Evolutionary conservation across 176 grass and related monocot species (phyloP).

Genomic region (Themeda triandra): DNA sequence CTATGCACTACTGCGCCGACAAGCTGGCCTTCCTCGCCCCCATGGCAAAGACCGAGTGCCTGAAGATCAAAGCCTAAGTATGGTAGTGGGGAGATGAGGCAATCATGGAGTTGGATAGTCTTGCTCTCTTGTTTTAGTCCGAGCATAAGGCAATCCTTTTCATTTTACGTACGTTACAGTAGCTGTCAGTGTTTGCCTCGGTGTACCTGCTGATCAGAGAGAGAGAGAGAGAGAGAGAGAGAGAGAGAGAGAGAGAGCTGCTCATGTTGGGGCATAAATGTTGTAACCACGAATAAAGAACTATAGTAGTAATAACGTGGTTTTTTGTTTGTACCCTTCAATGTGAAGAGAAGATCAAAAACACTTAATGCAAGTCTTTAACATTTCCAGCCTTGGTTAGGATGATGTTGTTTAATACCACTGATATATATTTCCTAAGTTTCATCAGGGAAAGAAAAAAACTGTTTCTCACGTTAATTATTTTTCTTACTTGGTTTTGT

Average conservation of each 20-base stretch:
- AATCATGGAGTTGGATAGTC: neutral
- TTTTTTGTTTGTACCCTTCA: neutral
- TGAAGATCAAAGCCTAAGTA: constrained; percentile 32
- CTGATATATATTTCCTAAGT: neutral
- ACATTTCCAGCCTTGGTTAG: neutral
- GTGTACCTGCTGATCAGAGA: neutral
- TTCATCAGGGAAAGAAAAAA: neutral
- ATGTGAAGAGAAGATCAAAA: neutral
- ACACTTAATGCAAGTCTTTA: neutral
- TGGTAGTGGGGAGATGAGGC: neutral
- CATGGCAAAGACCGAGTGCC: neutral
- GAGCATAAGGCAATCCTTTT: constrained; percentile 31
- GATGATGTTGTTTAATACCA: neutral
- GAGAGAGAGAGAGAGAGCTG: neutral
- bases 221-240: neutral
- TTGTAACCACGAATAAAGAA: constrained; percentile 31
- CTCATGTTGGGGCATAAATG: constrained; percentile 1
- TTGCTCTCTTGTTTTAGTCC: constrained; percentile 25
- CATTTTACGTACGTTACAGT: neutral
- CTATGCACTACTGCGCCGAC: neutral
- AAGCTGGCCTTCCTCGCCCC: neutral
- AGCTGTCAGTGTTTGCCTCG: neutral
- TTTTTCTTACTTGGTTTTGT: neutral
- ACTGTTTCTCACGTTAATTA: neutral
- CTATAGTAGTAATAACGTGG: neutral